Base-by-base conservation (phyloP, 2,329 filamentous ascomycete species). In the Cercospora canescens region DNA sequence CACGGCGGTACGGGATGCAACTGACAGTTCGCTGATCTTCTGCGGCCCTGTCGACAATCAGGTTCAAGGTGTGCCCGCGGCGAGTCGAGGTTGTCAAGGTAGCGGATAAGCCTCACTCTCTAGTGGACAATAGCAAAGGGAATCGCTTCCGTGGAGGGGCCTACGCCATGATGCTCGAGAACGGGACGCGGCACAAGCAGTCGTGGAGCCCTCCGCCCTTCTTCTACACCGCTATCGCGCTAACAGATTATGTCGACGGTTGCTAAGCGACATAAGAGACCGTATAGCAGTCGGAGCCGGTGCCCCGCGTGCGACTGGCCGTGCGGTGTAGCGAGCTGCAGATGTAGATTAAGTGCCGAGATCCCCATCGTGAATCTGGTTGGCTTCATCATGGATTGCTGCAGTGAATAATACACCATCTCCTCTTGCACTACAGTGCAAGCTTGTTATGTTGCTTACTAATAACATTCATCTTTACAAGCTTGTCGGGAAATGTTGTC, bases 181-280 rank as follows among this genome's bases (percentile, higher is more conserved):
- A 41, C 30, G 32, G n/a, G n/a, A 59, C 34, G 32, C 56, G 56
- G 56, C 56, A n/a, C 56, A 59, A 59, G 56, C 56, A 59, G 56
- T 59, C 56, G 56, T 59, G 56, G 32, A n/a, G 56, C 56, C 56
- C 56, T 59, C 9, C 18, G 39, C 5, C 34, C 18, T 59, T 59
- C 56, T 41, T 59, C 34, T 35, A 39, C 56, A 59, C 56, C 56
- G 56, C 56, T 59, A 16, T 59, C 56, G 56, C 56, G 34, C 32
- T 34, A 59, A 59, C n/a, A 59, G 56, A 39, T 59, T 32, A 56
- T 59, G 5, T 24, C 41, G 41, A 24, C 18, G 4, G n/a, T 45
- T 45, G 41, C 8, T 45, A 18, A 45, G 41, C 16, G 18, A 45
- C 18, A 12, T 12, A 45, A 18, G 11, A 12, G n/a, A 45, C 41